A percentile compares a stretch with the other conserved stretches of the same genome.
These are phyloP conservation scores for Lablab purpureus DNA, from an alignment of 306 rosid species.

Conservation along the genomic window DNA sequence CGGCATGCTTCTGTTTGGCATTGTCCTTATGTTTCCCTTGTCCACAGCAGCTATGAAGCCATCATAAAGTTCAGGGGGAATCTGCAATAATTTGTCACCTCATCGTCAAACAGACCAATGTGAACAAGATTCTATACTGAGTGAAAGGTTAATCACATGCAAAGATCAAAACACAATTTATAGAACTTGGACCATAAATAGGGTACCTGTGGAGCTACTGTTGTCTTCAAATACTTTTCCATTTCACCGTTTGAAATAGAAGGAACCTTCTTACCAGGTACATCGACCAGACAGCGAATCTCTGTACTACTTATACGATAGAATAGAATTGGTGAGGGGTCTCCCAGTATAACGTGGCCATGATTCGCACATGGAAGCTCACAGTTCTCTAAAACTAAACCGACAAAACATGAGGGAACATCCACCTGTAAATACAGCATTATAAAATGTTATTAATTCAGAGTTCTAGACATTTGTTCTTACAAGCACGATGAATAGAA, in stretches of 20 bases:
- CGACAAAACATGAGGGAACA: constrained; percentile 92
- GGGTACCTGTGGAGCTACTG: constrained; percentile 91
- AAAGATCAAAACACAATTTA: not conserved
- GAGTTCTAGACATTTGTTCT: constrained; percentile 30
- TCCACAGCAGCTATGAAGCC: constrained; percentile 87
- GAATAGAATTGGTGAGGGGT: constrained; percentile 95
- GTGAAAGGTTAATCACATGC: not conserved
- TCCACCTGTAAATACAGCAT: constrained; percentile 75
- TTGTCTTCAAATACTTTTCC: constrained; percentile 82
- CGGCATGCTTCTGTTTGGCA: constrained; percentile 99
- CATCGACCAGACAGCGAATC: constrained; percentile 95
- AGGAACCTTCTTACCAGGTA: constrained; percentile 97
- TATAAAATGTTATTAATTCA: constrained; percentile 27
- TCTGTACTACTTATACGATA: constrained; percentile 93
- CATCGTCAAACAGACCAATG: constrained; percentile 27
- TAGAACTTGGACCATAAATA: constrained; percentile 16
- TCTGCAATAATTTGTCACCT: constrained; percentile 55
- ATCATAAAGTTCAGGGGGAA: constrained; percentile 80
- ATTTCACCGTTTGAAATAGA: constrained; percentile 96
- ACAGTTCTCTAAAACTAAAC: constrained; percentile 84
- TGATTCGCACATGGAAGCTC: constrained; percentile 93
- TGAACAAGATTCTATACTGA: constrained; percentile 29
- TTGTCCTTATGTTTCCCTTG: constrained; percentile 88
- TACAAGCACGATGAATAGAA: not conserved
- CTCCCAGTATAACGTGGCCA: constrained; percentile 92